These are phyloP conservation scores for Taxillus chinensis DNA, from an alignment of 164 flowering plant species.

Conservation along the genomic window DNA sequence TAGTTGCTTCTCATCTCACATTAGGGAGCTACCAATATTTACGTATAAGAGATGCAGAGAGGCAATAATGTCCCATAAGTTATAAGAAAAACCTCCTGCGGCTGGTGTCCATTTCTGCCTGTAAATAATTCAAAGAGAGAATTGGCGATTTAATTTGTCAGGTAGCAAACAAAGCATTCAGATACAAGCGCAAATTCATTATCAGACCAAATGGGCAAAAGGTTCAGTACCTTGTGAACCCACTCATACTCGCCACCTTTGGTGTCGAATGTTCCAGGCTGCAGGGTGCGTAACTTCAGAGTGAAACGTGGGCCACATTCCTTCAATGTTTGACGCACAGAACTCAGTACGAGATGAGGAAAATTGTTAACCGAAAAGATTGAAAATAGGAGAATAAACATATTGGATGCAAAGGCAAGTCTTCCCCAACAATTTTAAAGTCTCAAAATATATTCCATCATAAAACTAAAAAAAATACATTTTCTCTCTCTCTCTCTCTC, in stretches of 20 bases:
- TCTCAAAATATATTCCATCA: too few relatives aligned
- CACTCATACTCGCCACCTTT: slow-evolving; percentile 95
- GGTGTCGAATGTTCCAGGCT: slow-evolving; percentile 95
- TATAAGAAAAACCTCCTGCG: slow-evolving; percentile 89
- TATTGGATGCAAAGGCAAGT: too few relatives aligned
- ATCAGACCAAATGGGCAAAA: background rate
- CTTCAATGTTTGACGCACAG: slow-evolving; percentile 22
- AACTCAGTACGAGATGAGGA: too few relatives aligned
- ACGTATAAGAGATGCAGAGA: background rate
- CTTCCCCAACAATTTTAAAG: too few relatives aligned
- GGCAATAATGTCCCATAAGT: slow-evolving; percentile 6
- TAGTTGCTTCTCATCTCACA: too few relatives aligned
- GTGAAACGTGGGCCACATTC: slow-evolving; percentile 96
- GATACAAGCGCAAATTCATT: background rate
- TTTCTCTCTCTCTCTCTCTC: too few relatives aligned
- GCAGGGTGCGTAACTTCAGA: slow-evolving; percentile 69
- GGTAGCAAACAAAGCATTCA: background rate
- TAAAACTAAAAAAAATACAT: too few relatives aligned
- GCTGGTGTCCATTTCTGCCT: slow-evolving; percentile 98
- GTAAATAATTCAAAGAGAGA: slow-evolving; percentile 4
- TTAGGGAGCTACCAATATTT: too few relatives aligned
- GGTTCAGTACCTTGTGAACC: slow-evolving; percentile 77
- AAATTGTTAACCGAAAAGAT: too few relatives aligned
- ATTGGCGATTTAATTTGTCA: background rate
- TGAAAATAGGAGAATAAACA: too few relatives aligned